Evolutionary conservation across 257 asterid species (phyloP), one percentile per base, ranked within the genome.

Genomic region (Ilex asprella): DNA sequence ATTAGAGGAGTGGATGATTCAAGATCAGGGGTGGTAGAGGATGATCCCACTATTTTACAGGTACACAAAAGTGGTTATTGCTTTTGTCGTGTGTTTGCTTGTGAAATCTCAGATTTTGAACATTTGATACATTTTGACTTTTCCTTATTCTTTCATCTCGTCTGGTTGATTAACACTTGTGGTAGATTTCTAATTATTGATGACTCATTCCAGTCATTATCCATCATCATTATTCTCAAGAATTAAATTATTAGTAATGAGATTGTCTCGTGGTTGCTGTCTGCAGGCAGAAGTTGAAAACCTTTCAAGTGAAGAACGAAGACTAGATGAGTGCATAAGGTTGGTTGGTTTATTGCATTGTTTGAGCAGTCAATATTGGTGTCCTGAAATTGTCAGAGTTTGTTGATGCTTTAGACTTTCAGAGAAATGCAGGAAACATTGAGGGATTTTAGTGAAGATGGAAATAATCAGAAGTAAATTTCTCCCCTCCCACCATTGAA

Each of bases 401-500:
- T 78, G 55, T 76, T 77, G 64, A 80, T 72, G 56, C 66, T 74
- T 70, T 44, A 11, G 55, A 67, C 44, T 64, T 71, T 66, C 86
- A 91, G 98, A 76, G 87, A 84, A 76, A 86, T 86, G 95, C 98
- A 86, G 69, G 93, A 82, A 67, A 84, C 75, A 60, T 68, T 91
- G 55, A 78, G 91, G 79, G 71, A 73, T 69, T 76, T 88, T 74
- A 88, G 96, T 55, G 98, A 88, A 86, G 88, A 84, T 61, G 92
- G 78, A 65, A 63, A 75, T 58, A 81, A 89, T 73, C 88, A 83
- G 64, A 84, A 70, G 98, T 91, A 79, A 78, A 65, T 56, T 35
- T 69, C 14, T 21, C 11, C 30, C 30, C 29, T 53, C 15, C 27
- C 57, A 6, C 57, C n/a, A 21, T 21, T 46, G 52, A 10, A 46